Evolutionary conservation across 2,329 filamentous ascomycete species (phyloP).

Genomic region (Zymoseptoria ardabiliae): DNA sequence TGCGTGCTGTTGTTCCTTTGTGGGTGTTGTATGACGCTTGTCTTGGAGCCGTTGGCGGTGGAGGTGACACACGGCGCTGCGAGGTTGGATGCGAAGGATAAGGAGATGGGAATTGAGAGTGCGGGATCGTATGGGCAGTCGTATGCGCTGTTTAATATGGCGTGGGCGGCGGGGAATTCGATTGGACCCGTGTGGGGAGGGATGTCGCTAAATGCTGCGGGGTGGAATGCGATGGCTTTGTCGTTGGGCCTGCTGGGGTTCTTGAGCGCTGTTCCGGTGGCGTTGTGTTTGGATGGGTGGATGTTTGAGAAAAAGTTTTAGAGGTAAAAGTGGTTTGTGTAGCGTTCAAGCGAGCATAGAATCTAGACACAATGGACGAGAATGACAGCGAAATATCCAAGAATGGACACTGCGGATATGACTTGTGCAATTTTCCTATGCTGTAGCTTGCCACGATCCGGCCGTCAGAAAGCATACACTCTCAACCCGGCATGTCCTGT

Average conservation of each 20-base stretch:
- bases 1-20: slow-evolving; percentile 14
- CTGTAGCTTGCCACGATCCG: too few species aligned
- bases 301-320: background rate
- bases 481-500: too few species aligned
- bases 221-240: slow-evolving; percentile 21
- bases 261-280: slow-evolving; percentile 42
- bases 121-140: slow-evolving; percentile 41
- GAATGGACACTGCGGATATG: too few species aligned
- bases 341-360: background rate
- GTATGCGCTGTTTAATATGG: slow-evolving; percentile 37
- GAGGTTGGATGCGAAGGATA: slow-evolving; percentile 8
- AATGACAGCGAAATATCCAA: too few species aligned
- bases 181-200: slow-evolving; percentile 22
- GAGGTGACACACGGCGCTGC: slow-evolving; percentile 16
- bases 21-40: slow-evolving; percentile 14
- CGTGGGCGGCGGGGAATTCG: slow-evolving; percentile 19
- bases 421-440: too few species aligned
- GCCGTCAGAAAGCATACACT: too few species aligned
- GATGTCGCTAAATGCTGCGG: slow-evolving; percentile 17
- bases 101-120: slow-evolving; percentile 5
- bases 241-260: slow-evolving; percentile 32
- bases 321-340: background rate
- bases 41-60: slow-evolving; percentile 17
- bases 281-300: slow-evolving; percentile 15
- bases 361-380: too few species aligned